phyloP scores from a whole-genome alignment of 805 yeast species.

The Yamadazyma phyllophila region DNA sequence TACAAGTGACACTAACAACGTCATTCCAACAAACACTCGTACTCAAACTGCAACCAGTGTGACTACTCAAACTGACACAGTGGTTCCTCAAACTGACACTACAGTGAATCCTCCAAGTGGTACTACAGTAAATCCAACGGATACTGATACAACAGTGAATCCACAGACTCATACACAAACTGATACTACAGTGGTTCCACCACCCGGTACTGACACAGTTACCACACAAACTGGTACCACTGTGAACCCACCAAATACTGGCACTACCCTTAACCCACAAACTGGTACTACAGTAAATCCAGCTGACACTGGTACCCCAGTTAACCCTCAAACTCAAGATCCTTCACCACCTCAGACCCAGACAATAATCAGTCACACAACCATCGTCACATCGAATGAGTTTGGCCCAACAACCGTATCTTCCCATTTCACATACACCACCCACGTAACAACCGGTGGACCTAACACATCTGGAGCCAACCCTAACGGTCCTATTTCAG shows the following conservation, averaged over 20 bases:
- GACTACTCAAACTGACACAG: not conserved
- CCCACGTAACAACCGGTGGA: not conserved
- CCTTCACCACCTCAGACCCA: not conserved
- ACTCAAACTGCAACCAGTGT: not conserved
- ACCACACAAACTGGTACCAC: too few relatives aligned
- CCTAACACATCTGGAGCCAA: too few relatives aligned
- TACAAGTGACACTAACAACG: too few relatives aligned
- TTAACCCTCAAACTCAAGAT: too few relatives aligned
- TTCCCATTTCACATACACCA: not conserved
- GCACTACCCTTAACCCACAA: too few relatives aligned
- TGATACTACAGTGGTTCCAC: not conserved
- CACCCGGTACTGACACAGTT: not conserved
- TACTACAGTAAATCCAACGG: too few relatives aligned
- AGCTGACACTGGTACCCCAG: not conserved
- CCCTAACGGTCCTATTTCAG: not conserved
- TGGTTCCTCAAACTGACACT: too few relatives aligned
- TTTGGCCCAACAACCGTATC: not conserved
- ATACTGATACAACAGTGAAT: too few relatives aligned
- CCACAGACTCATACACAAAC: not conserved
- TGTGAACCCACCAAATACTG: too few relatives aligned
- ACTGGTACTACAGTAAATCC: not conserved
- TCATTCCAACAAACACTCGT: not conserved
- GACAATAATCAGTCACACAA: not conserved
- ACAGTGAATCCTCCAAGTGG: too few relatives aligned
- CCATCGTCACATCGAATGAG: not conserved